Evolutionary conservation across 129 eudicot genomes (phyloP), one percentile per base, ranked within the genome.

Genomic region (Chrysanthemum makinoi): DNA sequence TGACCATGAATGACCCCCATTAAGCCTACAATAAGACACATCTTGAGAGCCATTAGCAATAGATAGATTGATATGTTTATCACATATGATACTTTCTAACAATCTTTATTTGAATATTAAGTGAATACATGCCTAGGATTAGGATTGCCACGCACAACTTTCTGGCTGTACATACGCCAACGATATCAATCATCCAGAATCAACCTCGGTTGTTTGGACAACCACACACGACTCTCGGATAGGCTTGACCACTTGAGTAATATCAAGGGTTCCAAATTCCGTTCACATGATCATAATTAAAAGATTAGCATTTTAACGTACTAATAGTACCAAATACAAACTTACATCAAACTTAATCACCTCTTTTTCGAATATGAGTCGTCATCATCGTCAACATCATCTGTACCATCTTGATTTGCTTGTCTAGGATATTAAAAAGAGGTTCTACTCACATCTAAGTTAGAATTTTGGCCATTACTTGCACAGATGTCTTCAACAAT

Each of bases 141-240:
- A 14, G 98, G 96, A 75, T 93, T 93, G 54, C 98, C 98, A 55
- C 98, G 84, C 69, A 93, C 98, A 51, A 93, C 98, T 81, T 93
- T 93, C 20, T 20, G 1, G 20, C 20, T 1, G 1, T 20, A 20
- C 20, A 0, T 20, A 20, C 20, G 20, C 20, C 20, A 20, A 20
- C 20, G 20, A 20, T 20, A 20, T 20, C 20, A 0, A 20, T 20
- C 20, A 20, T 20, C 20, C 20, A 20, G 20, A 0, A 20, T 20
- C 20, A 20, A 20, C 20, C 20, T 20, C 20, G 20, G 20, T 79
- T 17, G 98, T 93, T 87, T 93, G 98, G 55, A 20, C 0, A 20
- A 20, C 20, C 20, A 93, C 98, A 62, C 96, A 89, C 33, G 98
- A 95, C 65, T 89, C 98, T 28, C 96, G 95, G 39, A 93, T 93